A percentile compares a stretch with the other conserved stretches of the same genome.
Conservation (phyloP, 768 basidiomycete genomes). For the Calocera viscosa region DNA sequence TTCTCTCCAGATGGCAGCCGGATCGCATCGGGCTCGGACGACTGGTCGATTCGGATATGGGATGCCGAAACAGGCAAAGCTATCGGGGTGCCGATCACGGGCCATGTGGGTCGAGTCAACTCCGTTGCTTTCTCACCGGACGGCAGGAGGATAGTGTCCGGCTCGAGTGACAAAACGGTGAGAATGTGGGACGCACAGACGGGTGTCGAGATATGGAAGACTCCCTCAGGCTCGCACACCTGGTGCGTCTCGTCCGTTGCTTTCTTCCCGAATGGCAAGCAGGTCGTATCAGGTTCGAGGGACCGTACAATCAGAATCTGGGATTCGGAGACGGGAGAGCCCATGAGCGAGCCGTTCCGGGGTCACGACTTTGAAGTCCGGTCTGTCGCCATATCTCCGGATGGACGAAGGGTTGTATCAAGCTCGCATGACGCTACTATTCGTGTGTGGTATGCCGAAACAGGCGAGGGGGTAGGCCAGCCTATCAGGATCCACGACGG, state of each 20-base stretch:
- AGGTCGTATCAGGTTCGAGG: background rate
- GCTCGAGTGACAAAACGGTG: constrained; percentile 2
- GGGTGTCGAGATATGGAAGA: background rate
- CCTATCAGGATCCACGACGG: too few relatives aligned
- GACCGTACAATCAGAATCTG: background rate
- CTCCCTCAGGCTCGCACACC: background rate
- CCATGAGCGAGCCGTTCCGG: too few relatives aligned
- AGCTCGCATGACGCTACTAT: too few relatives aligned
- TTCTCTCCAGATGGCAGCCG: constrained; percentile 22
- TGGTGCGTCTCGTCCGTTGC: background rate
- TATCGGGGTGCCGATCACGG: background rate
- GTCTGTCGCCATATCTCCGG: too few relatives aligned
- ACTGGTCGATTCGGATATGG: constrained; percentile 12
- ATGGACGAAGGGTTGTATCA: too few relatives aligned
- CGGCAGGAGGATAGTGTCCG: constrained; percentile 7
- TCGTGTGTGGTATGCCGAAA: too few relatives aligned
- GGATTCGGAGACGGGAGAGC: background rate
- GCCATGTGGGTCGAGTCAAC: constrained; percentile 6
- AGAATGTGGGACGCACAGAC: constrained; percentile 11
- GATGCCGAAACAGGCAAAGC: constrained; percentile 10
- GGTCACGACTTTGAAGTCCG: too few relatives aligned
- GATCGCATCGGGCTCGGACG: constrained; percentile 26
- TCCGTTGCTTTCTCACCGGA: constrained; percentile 11
- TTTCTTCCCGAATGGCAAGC: constrained; percentile 1
- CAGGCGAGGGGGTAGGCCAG: too few relatives aligned